A percentile compares a stretch with the other conserved stretches of the same genome.
These are phyloP conservation scores for Schwanniomyces yamadae DNA, from an alignment of 805 yeast species.

Conservation along the genomic window DNA sequence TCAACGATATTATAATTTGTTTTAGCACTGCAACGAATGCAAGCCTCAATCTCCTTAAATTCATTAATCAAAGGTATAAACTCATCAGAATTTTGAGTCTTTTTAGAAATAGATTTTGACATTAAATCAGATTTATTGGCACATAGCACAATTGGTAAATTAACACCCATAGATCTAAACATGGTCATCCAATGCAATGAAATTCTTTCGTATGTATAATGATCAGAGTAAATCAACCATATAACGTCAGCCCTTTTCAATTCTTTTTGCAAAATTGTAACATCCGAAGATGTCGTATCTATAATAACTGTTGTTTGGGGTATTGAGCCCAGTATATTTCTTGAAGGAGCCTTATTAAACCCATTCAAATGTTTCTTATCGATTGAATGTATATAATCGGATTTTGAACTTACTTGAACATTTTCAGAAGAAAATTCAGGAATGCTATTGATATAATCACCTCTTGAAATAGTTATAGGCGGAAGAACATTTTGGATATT, in stretches of 20 bases:
- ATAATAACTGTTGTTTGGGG: constrained; percentile 63
- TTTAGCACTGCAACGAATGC: constrained; percentile 85
- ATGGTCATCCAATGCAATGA: constrained; percentile 93
- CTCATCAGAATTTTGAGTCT: constrained; percentile 60
- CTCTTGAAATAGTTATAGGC: constrained; percentile 75
- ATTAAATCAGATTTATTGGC: constrained; percentile 71
- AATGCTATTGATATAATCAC: constrained; percentile 49
- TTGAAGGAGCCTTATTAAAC: constrained; percentile 1
- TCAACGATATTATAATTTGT: constrained; percentile 84
- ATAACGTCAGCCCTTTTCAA: constrained; percentile 85
- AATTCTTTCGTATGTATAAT: constrained; percentile 89
- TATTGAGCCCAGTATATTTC: constrained; percentile 26
- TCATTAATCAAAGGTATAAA: constrained; percentile 83
- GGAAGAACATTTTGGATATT: constrained; percentile 78
- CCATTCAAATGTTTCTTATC: background rate
- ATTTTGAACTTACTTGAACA: constrained; percentile 1
- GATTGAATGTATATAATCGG: background rate
- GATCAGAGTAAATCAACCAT: constrained; percentile 93
- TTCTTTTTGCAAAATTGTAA: constrained; percentile 60
- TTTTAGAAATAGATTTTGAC: constrained; percentile 42
- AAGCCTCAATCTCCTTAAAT: constrained; percentile 91
- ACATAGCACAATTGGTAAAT: constrained; percentile 87
- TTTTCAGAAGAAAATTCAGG: constrained; percentile 2
- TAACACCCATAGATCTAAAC: constrained; percentile 90
- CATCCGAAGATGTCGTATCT: constrained; percentile 76